Base-by-base conservation (phyloP, 1,139 yeast species). In the Blastobotrys niveus region DNA sequence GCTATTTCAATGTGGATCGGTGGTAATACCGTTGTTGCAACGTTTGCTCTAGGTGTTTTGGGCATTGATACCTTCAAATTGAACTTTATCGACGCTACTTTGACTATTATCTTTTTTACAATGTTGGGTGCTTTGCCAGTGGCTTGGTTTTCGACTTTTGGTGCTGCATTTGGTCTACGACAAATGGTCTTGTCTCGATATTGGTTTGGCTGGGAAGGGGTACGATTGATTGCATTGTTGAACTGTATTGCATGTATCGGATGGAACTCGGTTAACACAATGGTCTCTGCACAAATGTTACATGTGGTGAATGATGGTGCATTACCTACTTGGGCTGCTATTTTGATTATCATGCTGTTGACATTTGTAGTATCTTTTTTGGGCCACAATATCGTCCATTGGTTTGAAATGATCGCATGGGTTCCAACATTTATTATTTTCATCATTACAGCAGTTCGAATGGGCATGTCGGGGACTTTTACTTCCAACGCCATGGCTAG, bases 1-100 rank as follows among this genome's bases (percentile, higher is more conserved):
- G 85, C 93, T 22, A 88, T 89, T 34, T 73, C 89, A 46, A 85
- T 88, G 95, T 88, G 96, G 96, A 74, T 84, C 59, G 82, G 93
- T 22, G 95, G 95, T 30, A 88, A 88, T 66, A 71, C 86, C 75
- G 96, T 87, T 48, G 77, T 88, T 61, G 88, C 95, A 19, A 78
- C 95, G 20, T 81, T 77, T 58, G 72, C 95, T 2, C 70, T 87
- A 42, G 96, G 96, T 61, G 83, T 84, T 48, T 68, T 88, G 43
- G 95, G 95, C 47, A 70, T 80, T 50, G 56, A 68, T 35, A 57
- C 65, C 20, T 75, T 68, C 52, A 70, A 67, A 14, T 54, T 76
- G 52, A 73, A 77, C 40, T 82, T 85, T 66, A 81, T 86, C 79
- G 82, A 80, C 59, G 68, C 80, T 14, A 73, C 76, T 30, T 66